A percentile compares a stretch with the other conserved stretches of the same genome.
Conservation (phyloP, 1,284 basidiomycete species). For the Cutaneotrichosporon sp. region DNA sequence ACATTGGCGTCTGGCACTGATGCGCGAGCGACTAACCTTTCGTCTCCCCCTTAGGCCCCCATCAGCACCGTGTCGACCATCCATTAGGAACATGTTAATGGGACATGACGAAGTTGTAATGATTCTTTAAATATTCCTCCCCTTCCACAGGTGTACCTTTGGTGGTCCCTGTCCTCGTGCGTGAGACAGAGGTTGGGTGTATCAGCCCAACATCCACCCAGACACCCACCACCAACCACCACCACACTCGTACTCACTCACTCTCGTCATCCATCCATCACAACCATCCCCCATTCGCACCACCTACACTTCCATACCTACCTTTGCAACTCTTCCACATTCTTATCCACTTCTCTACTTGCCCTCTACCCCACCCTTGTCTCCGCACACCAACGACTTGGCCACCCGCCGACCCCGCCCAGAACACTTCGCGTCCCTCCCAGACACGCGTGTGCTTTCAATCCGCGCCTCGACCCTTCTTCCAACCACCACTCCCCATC, state of each 20-base stretch:
- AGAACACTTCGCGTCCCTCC: not conserved
- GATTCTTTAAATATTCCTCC: too few species aligned
- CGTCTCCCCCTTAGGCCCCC: too few species aligned
- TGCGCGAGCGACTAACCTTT: not conserved
- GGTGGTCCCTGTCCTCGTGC: too few species aligned
- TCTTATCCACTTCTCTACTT: not conserved
- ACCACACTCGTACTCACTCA: too few species aligned
- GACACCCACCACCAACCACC: too few species aligned
- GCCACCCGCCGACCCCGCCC: not conserved
- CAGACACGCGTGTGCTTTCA: conserved; percentile 1
- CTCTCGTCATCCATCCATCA: too few species aligned
- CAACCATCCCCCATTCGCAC: not conserved
- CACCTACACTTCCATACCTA: too few species aligned
- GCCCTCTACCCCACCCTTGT: not conserved
- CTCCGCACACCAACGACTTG: not conserved
- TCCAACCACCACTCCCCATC: not conserved
- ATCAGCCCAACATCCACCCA: too few species aligned
- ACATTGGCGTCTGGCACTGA: not conserved
- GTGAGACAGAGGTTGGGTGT: too few species aligned
- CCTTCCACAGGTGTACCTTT: too few species aligned
- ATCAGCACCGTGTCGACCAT: not conserved
- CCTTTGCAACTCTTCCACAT: not conserved
- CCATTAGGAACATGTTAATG: not conserved
- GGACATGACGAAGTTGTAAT: not conserved
- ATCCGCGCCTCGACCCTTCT: not conserved